Evolutionary conservation across 257 asterid genomes (phyloP).

Genomic region (Datura wrightii): DNA sequence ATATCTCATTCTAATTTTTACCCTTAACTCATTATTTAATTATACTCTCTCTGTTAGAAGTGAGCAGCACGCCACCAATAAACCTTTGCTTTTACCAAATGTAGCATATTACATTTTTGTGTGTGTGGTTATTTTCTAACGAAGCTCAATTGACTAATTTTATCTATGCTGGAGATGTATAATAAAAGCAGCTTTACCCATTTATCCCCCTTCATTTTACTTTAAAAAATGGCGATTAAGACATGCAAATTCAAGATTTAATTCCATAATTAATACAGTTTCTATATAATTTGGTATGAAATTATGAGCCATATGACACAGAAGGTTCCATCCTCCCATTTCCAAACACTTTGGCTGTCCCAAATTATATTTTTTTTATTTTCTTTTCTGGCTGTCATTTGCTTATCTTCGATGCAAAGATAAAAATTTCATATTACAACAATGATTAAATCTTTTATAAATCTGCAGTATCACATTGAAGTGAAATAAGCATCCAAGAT

Average conservation of each 20-base stretch:
- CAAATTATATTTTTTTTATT: background rate
- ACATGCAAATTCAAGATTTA: too few relatives aligned
- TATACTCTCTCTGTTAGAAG: too few relatives aligned
- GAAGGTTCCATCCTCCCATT: too few relatives aligned
- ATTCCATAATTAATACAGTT: too few relatives aligned
- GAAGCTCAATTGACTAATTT: background rate
- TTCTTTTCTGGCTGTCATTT: background rate
- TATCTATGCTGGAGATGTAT: background rate
- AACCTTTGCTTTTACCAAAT: background rate
- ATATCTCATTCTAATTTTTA: too few relatives aligned
- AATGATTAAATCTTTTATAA: background rate
- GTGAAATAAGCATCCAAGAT: background rate
- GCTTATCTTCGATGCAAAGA: background rate
- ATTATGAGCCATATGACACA: background rate
- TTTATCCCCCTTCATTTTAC: background rate
- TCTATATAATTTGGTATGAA: background rate
- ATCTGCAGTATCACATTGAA: background rate
- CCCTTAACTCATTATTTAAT: too few relatives aligned
- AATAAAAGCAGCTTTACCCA: background rate
- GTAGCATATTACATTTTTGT: background rate
- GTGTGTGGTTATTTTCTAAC: background rate
- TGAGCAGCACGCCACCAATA: background rate
- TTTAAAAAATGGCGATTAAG: too few relatives aligned
- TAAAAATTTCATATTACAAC: background rate
- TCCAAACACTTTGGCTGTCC: too few relatives aligned